A percentile compares a stretch with the other conserved stretches of the same genome.
phyloP scores from a whole-genome alignment of 2,329 filamentous ascomycete species.

The Penicillium sclerotiorum region DNA sequence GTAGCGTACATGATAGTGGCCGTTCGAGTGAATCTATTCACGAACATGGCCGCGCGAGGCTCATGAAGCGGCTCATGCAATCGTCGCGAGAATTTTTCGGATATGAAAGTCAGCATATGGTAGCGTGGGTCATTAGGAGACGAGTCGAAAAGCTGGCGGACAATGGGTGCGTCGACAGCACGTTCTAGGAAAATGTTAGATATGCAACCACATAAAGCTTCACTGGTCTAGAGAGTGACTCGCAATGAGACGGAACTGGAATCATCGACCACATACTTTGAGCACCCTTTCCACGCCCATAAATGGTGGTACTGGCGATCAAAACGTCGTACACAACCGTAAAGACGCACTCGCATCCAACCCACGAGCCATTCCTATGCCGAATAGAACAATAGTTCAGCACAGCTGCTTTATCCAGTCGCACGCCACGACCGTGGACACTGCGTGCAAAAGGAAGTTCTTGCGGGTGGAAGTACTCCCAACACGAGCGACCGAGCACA shows the following conservation, averaged over 20 bases:
- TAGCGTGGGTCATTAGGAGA: slow-evolving; percentile 82
- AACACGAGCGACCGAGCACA: slow-evolving; percentile 74
- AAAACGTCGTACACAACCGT: slow-evolving; percentile 86
- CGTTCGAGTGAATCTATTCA: slow-evolving; percentile 83
- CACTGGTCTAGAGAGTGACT: neutral
- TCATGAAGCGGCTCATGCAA: slow-evolving; percentile 66
- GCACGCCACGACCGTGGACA: slow-evolving; percentile 71
- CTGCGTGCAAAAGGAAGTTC: slow-evolving; percentile 75
- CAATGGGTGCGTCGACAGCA: slow-evolving; percentile 74
- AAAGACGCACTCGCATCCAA: slow-evolving; percentile 86
- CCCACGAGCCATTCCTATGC: slow-evolving; percentile 69
- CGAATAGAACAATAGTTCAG: slow-evolving; percentile 76
- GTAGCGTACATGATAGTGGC: slow-evolving; percentile 86
- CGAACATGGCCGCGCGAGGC: slow-evolving; percentile 78
- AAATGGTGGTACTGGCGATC: slow-evolving; percentile 81
- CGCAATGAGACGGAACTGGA: too few relatives aligned
- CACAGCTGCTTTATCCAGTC: slow-evolving; percentile 81
- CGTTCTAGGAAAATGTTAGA: slow-evolving; percentile 58
- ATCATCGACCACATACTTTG: slow-evolving; percentile 63
- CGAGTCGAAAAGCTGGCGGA: slow-evolving; percentile 77
- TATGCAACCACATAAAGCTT: neutral
- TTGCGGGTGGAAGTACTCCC: slow-evolving; percentile 83
- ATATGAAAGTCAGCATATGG: slow-evolving; percentile 85
- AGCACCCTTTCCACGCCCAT: slow-evolving; percentile 68
- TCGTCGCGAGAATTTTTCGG: slow-evolving; percentile 68